Percentiles rank a stretch among this genome's conserved stretches.
Evolutionary conservation across 2,329 filamentous ascomycete genomes (phyloP).

Genomic region (Botrytis porri): DNA sequence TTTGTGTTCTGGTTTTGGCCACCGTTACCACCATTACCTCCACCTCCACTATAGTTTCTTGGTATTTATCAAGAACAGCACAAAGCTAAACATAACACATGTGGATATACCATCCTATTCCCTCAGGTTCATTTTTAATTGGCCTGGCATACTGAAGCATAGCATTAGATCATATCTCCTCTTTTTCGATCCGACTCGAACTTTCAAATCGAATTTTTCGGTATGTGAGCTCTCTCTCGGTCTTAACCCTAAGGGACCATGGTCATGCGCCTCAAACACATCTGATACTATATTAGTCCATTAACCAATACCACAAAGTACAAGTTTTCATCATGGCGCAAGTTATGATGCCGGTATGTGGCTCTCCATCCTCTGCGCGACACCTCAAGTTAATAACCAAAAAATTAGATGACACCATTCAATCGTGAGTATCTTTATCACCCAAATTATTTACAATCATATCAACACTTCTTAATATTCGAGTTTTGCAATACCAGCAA

Average conservation of each 20-base stretch:
- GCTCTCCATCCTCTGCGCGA: not conserved
- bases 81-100: not conserved
- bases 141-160: not conserved
- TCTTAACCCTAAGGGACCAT: not conserved
- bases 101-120: not conserved
- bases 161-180: not conserved
- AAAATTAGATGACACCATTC: not conserved
- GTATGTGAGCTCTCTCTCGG: not conserved
- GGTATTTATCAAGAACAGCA: not conserved
- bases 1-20: not conserved
- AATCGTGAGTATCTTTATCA: constrained; percentile 1
- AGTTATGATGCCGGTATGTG: constrained; percentile 12
- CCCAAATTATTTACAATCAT: not conserved
- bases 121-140: not conserved
- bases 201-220: not conserved
- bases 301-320: not conserved
- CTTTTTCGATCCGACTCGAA: not conserved
- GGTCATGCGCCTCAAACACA: not conserved
- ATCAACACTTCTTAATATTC: not conserved
- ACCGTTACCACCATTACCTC: not conserved
- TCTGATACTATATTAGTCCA: not conserved
- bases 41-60: not conserved
- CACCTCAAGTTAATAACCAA: not conserved
- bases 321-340: constrained; percentile 1
- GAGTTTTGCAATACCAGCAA: not conserved